phyloP scores from a whole-genome alignment of 2,329 filamentous ascomycete genomes.

The Thielaviopsis punctulata region DNA sequence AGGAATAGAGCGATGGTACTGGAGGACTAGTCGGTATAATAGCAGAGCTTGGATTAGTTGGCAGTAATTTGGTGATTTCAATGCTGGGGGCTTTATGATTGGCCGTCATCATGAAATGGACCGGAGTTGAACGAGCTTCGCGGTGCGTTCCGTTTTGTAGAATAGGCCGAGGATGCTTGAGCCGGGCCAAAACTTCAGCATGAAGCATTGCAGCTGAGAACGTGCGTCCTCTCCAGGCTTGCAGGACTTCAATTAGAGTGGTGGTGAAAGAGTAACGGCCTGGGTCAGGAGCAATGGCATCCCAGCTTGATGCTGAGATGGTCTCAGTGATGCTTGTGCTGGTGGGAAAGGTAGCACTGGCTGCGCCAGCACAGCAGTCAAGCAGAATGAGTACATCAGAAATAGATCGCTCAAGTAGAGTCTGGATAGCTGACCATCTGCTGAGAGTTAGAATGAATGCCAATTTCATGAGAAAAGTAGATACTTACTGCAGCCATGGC shows the following conservation, averaged over 20 bases:
- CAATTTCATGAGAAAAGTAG: neutral
- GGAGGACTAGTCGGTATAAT: neutral
- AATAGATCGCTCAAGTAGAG: constrained; percentile 36
- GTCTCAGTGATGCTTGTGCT: constrained; percentile 41
- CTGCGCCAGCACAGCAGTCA: constrained; percentile 42
- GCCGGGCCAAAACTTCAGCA: constrained; percentile 39
- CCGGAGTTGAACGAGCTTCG: constrained; percentile 39
- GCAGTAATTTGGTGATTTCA: constrained; percentile 30
- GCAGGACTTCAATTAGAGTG: constrained; percentile 39
- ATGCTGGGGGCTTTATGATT: constrained; percentile 42
- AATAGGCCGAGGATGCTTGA: constrained; percentile 41
- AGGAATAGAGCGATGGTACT: neutral
- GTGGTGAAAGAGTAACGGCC: constrained; percentile 43
- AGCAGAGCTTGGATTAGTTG: constrained; percentile 15
- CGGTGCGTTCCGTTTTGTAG: constrained; percentile 40
- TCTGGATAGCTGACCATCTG: constrained; percentile 44
- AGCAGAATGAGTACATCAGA: constrained; percentile 41
- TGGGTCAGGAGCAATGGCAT: constrained; percentile 41
- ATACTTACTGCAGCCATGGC: constrained; percentile 35
- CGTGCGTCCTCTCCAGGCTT: constrained; percentile 35
- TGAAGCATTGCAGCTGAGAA: constrained; percentile 46
- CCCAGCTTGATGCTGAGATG: constrained; percentile 45
- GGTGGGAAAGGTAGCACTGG: constrained; percentile 40
- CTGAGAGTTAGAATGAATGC: constrained; percentile 2
- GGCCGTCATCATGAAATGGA: constrained; percentile 46